Conservation (phyloP, 2,329 filamentous ascomycete species). For the Corniculantispora saksenae region DNA sequence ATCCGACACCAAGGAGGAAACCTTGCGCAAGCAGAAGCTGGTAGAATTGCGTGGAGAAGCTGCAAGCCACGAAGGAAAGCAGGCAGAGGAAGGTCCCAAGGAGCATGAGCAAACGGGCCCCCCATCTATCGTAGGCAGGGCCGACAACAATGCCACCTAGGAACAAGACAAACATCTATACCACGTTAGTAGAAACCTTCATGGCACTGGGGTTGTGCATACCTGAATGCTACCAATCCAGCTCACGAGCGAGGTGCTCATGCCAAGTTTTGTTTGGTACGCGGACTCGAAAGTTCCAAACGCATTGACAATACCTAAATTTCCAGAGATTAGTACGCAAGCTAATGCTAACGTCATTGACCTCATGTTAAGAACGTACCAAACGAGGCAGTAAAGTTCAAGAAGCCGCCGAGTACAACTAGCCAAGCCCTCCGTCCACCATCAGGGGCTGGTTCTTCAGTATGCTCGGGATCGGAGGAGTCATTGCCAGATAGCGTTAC, state of each 20-base stretch:
- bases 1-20: conserved; percentile 42
- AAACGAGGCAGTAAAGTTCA: conserved; percentile 30
- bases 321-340: too few relatives aligned
- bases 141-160: conserved; percentile 41
- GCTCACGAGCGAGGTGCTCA: conserved; percentile 35
- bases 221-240: conserved; percentile 43
- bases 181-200: conserved; percentile 19
- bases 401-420: conserved; percentile 32
- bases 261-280: conserved; percentile 43
- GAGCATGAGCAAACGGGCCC: conserved; percentile 36
- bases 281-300: conserved; percentile 58
- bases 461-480: not conserved
- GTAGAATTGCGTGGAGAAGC: conserved; percentile 34
- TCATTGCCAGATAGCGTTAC: not conserved
- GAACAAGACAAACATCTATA: conserved; percentile 41
- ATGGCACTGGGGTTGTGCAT: not conserved
- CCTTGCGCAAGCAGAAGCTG: conserved; percentile 43
- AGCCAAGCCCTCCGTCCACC: conserved; percentile 33
- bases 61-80: conserved; percentile 39
- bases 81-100: conserved; percentile 37
- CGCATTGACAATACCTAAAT: conserved; percentile 33
- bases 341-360: not conserved
- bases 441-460: conserved; percentile 23
- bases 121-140: conserved; percentile 41
- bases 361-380: conserved; percentile 24